Base-by-base conservation (phyloP, 495 filamentous ascomycete species). In the Elasticomyces elasticus region DNA sequence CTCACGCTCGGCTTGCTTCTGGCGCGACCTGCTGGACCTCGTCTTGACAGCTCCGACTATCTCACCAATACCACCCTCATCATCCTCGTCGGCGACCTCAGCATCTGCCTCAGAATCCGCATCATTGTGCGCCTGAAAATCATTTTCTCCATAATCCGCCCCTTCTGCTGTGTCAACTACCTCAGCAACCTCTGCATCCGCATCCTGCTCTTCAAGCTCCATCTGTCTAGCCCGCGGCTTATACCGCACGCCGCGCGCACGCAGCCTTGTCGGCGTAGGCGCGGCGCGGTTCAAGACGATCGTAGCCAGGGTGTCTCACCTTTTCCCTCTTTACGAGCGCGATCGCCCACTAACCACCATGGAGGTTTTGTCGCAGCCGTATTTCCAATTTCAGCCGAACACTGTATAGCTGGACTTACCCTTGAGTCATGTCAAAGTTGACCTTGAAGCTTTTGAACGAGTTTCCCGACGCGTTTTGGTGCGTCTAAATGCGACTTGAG, bases 31-130 rank as follows among this genome's bases (percentile, higher is more conserved):
- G 1, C 23, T 26, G 2, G 54, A 35, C 15, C 64, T 54, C 22
- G 84, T 75, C 62, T 89, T 88, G 6, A 90, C 86, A 17, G 85
- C 83, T 1, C 84, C 84, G 45, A 89, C 86, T 17, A 82, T 78
- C 64, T 86, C 85, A 24, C 69, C 65, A 23, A 70, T 69, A 44
- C 62, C 69, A 35, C 70, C 74, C 38, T 71, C 74, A 28, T 73
- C 67, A 53, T 65, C 69, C 28, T 66, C 66, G 7, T 63, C 63
- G 17, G 68, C 64, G 7, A 62, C 67, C 41, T 71, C 67, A n/a
- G 60, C 69, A 53, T 69, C 67, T 13, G 60, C 61, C 35, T 72
- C 69, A 15, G 64, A 66, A 19, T 53, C 65, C 28, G 59, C 71
- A 12, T 76, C 77, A 44, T 78, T 74, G 28, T 13, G 13, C 3